These are phyloP conservation scores for Jamesozyma jinghongensis DNA, from an alignment of 805 yeast genomes.

Conservation along the genomic window DNA sequence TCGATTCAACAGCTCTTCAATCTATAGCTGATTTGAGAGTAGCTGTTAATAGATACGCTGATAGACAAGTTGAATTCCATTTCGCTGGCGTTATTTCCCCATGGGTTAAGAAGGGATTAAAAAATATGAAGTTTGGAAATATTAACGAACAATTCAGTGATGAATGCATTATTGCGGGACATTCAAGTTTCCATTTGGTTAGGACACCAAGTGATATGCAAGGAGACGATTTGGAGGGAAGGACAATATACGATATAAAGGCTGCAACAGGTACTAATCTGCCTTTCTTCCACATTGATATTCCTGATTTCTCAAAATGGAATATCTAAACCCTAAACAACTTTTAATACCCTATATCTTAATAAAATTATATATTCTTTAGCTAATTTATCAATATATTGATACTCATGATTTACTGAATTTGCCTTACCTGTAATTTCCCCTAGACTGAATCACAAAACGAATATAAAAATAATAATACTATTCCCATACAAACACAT, in stretches of 20 bases:
- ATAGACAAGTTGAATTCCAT: constrained; percentile 80
- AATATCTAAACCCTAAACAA: constrained; percentile 15
- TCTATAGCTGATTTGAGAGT: constrained; percentile 66
- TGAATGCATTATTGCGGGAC: constrained; percentile 28
- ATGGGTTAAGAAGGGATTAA: constrained; percentile 74
- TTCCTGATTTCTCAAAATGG: constrained; percentile 31
- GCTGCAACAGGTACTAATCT: constrained; percentile 27
- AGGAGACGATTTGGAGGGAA: constrained; percentile 4
- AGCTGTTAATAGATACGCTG: constrained; percentile 64
- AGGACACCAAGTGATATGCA: constrained; percentile 13
- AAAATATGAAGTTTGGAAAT: constrained; percentile 70
- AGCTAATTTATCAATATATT: too few relatives aligned
- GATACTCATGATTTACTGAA: too few relatives aligned
- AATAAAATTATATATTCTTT: too few relatives aligned
- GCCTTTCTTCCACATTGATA: constrained; percentile 31
- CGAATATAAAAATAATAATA: too few relatives aligned
- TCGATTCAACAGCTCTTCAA: constrained; percentile 77
- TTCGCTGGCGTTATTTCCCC: constrained; percentile 78
- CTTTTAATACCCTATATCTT: too few relatives aligned
- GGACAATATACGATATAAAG: constrained; percentile 9
- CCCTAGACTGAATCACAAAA: too few relatives aligned
- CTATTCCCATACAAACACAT: background rate
- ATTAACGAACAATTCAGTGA: constrained; percentile 34
- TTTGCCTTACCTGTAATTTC: too few relatives aligned
- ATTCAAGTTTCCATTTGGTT: constrained; percentile 26